phyloP scores from a whole-genome alignment of 139 green algal species.

The Haematococcus lacustris region DNA sequence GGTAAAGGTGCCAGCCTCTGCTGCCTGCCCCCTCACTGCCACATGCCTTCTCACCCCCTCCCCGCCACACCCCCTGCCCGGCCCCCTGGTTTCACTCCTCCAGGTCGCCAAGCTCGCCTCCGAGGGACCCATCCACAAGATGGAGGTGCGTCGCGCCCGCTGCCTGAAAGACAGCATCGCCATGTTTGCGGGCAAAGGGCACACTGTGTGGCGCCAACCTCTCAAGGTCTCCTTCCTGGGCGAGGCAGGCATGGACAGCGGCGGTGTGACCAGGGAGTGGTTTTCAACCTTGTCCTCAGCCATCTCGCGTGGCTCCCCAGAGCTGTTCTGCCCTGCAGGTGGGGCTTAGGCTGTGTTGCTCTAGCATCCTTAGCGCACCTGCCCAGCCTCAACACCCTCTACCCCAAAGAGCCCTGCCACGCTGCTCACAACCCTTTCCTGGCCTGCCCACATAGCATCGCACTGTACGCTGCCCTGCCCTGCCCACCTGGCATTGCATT shows the following conservation, averaged over 20 bases:
- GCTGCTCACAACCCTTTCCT: no score
- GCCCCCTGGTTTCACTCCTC: neutral
- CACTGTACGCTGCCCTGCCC: no score
- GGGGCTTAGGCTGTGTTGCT: no score
- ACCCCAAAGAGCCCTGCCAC: no score
- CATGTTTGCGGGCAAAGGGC: conserved; percentile 30
- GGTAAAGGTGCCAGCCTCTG: no score
- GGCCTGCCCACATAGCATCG: no score
- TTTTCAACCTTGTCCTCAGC: conserved; percentile 47
- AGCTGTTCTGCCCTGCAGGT: conserved; percentile 50
- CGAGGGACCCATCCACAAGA: conserved; percentile 53
- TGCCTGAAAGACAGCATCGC: conserved; percentile 45
- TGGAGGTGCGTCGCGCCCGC: conserved; percentile 34
- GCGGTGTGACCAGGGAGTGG: conserved; percentile 54
- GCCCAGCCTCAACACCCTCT: no score
- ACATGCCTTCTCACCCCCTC: neutral
- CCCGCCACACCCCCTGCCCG: neutral
- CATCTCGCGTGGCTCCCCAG: conserved; percentile 37
- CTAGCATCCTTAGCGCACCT: no score
- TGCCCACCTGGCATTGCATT: no score
- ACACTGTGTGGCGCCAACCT: conserved; percentile 23
- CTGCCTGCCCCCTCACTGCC: neutral
- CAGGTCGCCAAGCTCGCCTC: conserved; percentile 42
- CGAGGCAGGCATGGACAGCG: conserved; percentile 53
- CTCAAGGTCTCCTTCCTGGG: conserved; percentile 44